phyloP scores from a whole-genome alignment of 805 yeast genomes.

The Hanseniaspora pseudoguilliermondii region DNA sequence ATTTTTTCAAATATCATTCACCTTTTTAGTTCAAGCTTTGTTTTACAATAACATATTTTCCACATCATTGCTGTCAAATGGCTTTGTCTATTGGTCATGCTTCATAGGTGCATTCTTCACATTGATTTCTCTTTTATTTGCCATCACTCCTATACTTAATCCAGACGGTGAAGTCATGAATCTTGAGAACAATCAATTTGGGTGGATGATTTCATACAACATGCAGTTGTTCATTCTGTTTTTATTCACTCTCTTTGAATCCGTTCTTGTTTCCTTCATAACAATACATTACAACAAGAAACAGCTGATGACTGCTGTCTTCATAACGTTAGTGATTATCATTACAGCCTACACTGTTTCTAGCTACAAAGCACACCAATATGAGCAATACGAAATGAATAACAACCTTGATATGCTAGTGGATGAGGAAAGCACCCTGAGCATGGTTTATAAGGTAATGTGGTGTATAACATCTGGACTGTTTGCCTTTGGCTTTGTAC shows the following conservation, averaged over 20 bases:
- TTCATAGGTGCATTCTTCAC: slow-evolving; percentile 37
- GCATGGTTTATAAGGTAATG: slow-evolving; percentile 30
- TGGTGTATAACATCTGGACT: slow-evolving; percentile 36
- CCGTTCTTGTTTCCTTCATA: slow-evolving; percentile 56
- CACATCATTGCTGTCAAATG: slow-evolving; percentile 1
- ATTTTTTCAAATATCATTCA: slow-evolving; percentile 47
- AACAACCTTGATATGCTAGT: slow-evolving; percentile 19
- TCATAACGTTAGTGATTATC: slow-evolving; percentile 57
- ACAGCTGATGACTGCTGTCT: slow-evolving; percentile 56
- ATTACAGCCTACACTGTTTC: slow-evolving; percentile 69
- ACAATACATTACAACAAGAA: slow-evolving; percentile 51
- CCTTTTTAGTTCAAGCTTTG: slow-evolving; percentile 32
- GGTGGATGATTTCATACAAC: slow-evolving; percentile 21
- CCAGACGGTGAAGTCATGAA: slow-evolving; percentile 12
- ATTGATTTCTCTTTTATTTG: slow-evolving; percentile 48
- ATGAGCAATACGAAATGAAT: slow-evolving; percentile 45
- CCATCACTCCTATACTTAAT: slow-evolving; percentile 31
- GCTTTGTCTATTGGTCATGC: slow-evolving; percentile 2
- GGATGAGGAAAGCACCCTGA: slow-evolving; percentile 26
- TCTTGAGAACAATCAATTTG: slow-evolving; percentile 19
- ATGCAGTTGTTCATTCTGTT: slow-evolving; percentile 38
- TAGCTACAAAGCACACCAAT: slow-evolving; percentile 32
- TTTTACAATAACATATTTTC: slow-evolving; percentile 17
- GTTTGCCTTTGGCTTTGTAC: slow-evolving; percentile 59
- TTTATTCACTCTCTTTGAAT: slow-evolving; percentile 62